Percentiles rank a stretch among this genome's conserved stretches.
These are phyloP conservation scores for Xylaria scruposa DNA, from an alignment of 495 filamentous ascomycete genomes.

Conservation along the genomic window DNA sequence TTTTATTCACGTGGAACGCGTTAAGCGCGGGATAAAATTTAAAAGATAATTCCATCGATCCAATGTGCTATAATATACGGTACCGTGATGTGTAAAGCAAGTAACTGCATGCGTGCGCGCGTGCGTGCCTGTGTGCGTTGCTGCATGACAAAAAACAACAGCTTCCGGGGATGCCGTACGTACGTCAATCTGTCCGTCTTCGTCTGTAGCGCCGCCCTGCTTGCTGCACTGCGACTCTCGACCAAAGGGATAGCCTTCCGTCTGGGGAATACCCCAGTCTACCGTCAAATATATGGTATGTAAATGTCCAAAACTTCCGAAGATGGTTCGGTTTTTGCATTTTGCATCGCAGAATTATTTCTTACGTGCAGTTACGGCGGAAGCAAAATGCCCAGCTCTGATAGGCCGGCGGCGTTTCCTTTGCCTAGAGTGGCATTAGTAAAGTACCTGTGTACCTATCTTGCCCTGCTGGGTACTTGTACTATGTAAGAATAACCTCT, in stretches of 20 bases:
- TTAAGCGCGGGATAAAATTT: not conserved
- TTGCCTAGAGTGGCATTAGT: too few species aligned
- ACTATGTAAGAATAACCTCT: not conserved
- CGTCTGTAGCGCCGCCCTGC: not conserved
- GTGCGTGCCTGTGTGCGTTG: not conserved
- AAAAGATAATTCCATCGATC: not conserved
- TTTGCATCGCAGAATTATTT: not conserved
- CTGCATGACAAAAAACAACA: conserved; percentile 2
- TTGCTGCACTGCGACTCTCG: conserved; percentile 10
- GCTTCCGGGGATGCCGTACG: conserved; percentile 14
- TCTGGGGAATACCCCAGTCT: not conserved
- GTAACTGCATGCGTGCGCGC: not conserved
- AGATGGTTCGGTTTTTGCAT: not conserved
- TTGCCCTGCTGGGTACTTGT: not conserved
- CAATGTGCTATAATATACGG: not conserved
- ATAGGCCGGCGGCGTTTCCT: not conserved
- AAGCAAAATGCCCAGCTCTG: not conserved
- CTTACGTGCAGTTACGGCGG: conserved; percentile 12
- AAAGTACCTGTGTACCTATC: not conserved
- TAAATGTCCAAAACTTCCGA: not conserved
- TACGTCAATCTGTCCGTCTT: not conserved
- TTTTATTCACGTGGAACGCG: not conserved
- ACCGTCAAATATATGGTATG: not conserved
- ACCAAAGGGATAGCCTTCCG: conserved; percentile 20
- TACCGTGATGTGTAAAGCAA: not conserved